Evolutionary conservation across 257 asterid species (phyloP).

Genomic region (Solanum chilense): DNA sequence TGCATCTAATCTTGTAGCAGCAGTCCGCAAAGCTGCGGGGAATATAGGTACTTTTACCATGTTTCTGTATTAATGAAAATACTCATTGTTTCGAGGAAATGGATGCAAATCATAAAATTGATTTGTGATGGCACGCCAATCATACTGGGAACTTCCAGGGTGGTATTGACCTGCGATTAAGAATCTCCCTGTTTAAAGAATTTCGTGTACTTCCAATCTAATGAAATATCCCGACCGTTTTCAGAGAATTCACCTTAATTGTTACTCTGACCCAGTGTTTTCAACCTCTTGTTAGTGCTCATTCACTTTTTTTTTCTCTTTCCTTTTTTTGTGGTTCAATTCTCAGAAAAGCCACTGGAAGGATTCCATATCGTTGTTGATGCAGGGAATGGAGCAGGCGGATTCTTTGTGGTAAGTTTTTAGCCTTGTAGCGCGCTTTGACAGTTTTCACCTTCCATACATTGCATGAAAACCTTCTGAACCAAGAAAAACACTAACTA

Average conservation of each 20-base stretch:
- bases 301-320: constrained; percentile 8
- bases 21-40: constrained; percentile 94
- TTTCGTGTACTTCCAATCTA: neutral
- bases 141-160: neutral
- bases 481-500: neutral
- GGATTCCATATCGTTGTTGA: constrained; percentile 97
- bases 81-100: neutral
- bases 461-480: neutral
- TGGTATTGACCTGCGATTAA: neutral
- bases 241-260: neutral
- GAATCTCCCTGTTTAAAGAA: neutral
- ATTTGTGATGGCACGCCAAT: neutral
- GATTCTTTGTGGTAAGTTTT: constrained; percentile 79
- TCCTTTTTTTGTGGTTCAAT: constrained; percentile 2
- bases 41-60: constrained; percentile 27
- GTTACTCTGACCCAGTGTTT: neutral
- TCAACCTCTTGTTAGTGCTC: neutral
- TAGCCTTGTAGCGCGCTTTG: neutral
- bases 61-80: neutral
- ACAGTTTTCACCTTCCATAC: neutral
- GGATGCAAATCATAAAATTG: neutral
- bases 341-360: constrained; percentile 90
- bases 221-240: neutral
- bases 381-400: constrained; percentile 99
- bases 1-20: constrained; percentile 88